A percentile compares a stretch with the other conserved stretches of the same genome.
Evolutionary conservation across 2,329 filamentous ascomycete species (phyloP).

Genomic region (Volutella citrinella): DNA sequence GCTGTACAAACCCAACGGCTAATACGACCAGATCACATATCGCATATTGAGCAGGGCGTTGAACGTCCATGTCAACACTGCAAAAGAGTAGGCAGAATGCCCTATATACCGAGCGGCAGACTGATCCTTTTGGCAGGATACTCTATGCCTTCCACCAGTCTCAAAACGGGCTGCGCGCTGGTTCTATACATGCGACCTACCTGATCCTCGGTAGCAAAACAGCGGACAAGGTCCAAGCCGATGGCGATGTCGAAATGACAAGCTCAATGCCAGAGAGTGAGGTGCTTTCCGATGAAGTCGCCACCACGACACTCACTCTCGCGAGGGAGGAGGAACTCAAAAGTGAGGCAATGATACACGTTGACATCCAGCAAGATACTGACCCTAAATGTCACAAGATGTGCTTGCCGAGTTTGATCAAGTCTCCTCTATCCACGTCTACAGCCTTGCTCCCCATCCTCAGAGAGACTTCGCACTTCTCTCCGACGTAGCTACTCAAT

Average conservation of each 20-base stretch:
- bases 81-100: slow-evolving; percentile 69
- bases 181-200: slow-evolving; percentile 88
- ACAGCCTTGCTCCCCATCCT: slow-evolving; percentile 73
- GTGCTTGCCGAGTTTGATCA: slow-evolving; percentile 65
- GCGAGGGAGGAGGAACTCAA: slow-evolving; percentile 71
- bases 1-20: too few relatives aligned
- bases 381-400: too few relatives aligned
- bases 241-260: slow-evolving; percentile 68
- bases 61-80: slow-evolving; percentile 79
- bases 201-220: slow-evolving; percentile 70
- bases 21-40: slow-evolving; percentile 70
- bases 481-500: slow-evolving; percentile 64
- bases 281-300: slow-evolving; percentile 46
- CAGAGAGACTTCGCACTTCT: slow-evolving; percentile 69
- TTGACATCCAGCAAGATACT: too few relatives aligned
- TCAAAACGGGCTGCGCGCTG: slow-evolving; percentile 78
- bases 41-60: slow-evolving; percentile 77
- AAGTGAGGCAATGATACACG: too few relatives aligned
- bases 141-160: slow-evolving; percentile 82
- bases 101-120: too few relatives aligned
- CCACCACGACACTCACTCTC: slow-evolving; percentile 61
- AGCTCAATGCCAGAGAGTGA: slow-evolving; percentile 58
- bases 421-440: slow-evolving; percentile 80
- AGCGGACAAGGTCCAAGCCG: slow-evolving; percentile 35
- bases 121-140: too few relatives aligned